Percentiles rank a stretch among this genome's conserved stretches.
These are phyloP conservation scores for Cordyceps cateniannulata DNA, from an alignment of 2,329 filamentous ascomycete genomes.

Conservation along the genomic window DNA sequence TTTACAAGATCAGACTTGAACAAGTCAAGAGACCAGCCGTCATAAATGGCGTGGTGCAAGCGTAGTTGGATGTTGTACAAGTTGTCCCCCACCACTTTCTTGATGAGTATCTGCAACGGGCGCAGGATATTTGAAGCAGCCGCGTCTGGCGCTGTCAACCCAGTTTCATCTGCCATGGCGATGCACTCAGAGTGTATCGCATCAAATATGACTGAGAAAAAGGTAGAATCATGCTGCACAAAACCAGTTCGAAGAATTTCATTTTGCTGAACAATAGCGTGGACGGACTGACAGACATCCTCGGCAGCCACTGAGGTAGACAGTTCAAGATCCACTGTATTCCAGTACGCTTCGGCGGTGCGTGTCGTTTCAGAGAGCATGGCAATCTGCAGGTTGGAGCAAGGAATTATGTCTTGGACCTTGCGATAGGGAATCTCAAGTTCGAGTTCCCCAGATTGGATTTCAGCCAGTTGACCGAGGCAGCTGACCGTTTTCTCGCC, in stretches of 20 bases:
- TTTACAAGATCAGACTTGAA: slow-evolving; percentile 59
- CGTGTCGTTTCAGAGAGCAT: slow-evolving; percentile 72
- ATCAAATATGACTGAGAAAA: slow-evolving; percentile 53
- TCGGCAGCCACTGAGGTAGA: slow-evolving; percentile 26
- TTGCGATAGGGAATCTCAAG: slow-evolving; percentile 11
- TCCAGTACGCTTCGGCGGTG: slow-evolving; percentile 62
- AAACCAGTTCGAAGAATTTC: slow-evolving; percentile 72
- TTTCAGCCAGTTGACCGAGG: background rate
- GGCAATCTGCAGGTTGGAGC: slow-evolving; percentile 67
- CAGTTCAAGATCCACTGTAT: slow-evolving; percentile 64
- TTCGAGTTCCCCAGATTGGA: background rate
- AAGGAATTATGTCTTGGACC: slow-evolving; percentile 46
- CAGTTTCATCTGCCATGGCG: slow-evolving; percentile 28
- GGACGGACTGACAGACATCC: slow-evolving; percentile 43
- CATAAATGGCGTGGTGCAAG: slow-evolving; percentile 80
- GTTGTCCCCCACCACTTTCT: slow-evolving; percentile 16
- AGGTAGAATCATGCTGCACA: slow-evolving; percentile 35
- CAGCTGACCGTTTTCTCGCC: background rate
- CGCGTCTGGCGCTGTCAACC: slow-evolving; percentile 27
- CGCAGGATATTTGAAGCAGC: slow-evolving; percentile 35
- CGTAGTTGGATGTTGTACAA: slow-evolving; percentile 40
- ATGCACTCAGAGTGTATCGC: slow-evolving; percentile 38
- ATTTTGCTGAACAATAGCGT: slow-evolving; percentile 46
- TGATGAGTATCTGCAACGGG: slow-evolving; percentile 58
- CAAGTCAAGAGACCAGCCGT: slow-evolving; percentile 87